Evolutionary conservation across 2,329 filamentous ascomycete species (phyloP).

Genomic region (Diaporthe sp.): DNA sequence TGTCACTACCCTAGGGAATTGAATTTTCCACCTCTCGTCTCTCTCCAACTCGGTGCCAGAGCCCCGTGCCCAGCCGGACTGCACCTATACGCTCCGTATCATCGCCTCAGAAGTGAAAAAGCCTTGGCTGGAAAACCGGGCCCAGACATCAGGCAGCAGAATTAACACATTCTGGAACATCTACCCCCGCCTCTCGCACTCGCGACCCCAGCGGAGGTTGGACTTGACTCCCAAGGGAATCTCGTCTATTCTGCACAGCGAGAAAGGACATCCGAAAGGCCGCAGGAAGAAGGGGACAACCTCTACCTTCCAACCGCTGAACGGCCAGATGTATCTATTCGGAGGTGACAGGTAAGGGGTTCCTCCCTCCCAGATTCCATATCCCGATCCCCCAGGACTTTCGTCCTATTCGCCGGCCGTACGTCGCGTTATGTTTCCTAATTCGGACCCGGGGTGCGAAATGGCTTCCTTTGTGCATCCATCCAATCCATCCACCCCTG

Average conservation of each 20-base stretch:
- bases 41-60: neutral
- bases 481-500: conserved; percentile 10
- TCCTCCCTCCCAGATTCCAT: neutral
- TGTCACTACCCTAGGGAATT: neutral
- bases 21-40: conserved; percentile 22
- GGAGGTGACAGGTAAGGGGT: conserved; percentile 41
- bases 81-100: neutral
- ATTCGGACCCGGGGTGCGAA: neutral
- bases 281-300: neutral
- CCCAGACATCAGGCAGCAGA: conserved; percentile 30
- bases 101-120: conserved; percentile 10
- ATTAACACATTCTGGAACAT: neutral
- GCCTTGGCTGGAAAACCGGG: conserved; percentile 18
- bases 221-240: neutral
- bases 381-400: neutral
- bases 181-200: neutral
- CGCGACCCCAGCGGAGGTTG: neutral
- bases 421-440: conserved; percentile 11
- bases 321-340: conserved; percentile 38
- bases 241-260: neutral
- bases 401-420: neutral
- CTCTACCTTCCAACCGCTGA: neutral
- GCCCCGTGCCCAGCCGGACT: conserved; percentile 2
- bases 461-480: neutral
- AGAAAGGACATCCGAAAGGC: conserved; percentile 8